A percentile compares a stretch with the other conserved stretches of the same genome.
These are phyloP conservation scores for Penicillium verrucosum DNA, from an alignment of 2,329 filamentous ascomycete genomes.

Conservation along the genomic window DNA sequence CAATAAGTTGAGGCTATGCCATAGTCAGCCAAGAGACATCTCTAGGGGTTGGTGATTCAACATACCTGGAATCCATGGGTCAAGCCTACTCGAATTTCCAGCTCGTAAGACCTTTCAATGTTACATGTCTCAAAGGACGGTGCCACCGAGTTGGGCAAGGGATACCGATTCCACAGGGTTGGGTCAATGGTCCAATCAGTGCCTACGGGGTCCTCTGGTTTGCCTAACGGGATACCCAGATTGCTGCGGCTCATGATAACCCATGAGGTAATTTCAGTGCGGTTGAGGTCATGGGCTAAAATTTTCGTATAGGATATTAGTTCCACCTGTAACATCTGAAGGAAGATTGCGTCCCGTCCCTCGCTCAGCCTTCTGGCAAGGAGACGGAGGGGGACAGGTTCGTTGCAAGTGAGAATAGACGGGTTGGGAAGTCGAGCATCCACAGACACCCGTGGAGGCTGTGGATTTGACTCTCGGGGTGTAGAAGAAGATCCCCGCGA, in stretches of 20 bases:
- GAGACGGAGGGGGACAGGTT: slow-evolving; percentile 75
- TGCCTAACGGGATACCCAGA: slow-evolving; percentile 68
- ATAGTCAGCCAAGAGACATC: slow-evolving; percentile 16
- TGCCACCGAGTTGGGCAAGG: slow-evolving; percentile 79
- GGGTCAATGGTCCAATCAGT: slow-evolving; percentile 68
- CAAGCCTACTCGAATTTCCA: slow-evolving; percentile 77
- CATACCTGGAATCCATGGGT: slow-evolving; percentile 63
- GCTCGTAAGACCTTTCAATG: slow-evolving; percentile 72
- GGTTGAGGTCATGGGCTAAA: slow-evolving; percentile 69
- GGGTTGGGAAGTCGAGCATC: slow-evolving; percentile 86
- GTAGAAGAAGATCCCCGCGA: slow-evolving; percentile 39
- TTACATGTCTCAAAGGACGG: slow-evolving; percentile 90
- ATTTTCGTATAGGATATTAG: slow-evolving; percentile 77
- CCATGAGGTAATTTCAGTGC: slow-evolving; percentile 71
- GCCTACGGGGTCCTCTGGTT: slow-evolving; percentile 55
- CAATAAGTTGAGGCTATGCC: slow-evolving; percentile 65
- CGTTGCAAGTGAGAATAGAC: slow-evolving; percentile 82
- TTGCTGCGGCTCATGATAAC: slow-evolving; percentile 69
- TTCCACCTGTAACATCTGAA: slow-evolving; percentile 77
- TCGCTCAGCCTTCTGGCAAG: slow-evolving; percentile 73
- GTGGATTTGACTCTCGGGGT: slow-evolving; percentile 29
- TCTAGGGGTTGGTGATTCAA: slow-evolving; percentile 8
- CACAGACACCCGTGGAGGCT: slow-evolving; percentile 62
- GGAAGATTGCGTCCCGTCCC: slow-evolving; percentile 65
- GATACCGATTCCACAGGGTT: slow-evolving; percentile 66